A percentile compares a stretch with the other conserved stretches of the same genome.
phyloP scores from a whole-genome alignment of 2,329 filamentous ascomycete species.

The Phaeosphaeria sp. region DNA sequence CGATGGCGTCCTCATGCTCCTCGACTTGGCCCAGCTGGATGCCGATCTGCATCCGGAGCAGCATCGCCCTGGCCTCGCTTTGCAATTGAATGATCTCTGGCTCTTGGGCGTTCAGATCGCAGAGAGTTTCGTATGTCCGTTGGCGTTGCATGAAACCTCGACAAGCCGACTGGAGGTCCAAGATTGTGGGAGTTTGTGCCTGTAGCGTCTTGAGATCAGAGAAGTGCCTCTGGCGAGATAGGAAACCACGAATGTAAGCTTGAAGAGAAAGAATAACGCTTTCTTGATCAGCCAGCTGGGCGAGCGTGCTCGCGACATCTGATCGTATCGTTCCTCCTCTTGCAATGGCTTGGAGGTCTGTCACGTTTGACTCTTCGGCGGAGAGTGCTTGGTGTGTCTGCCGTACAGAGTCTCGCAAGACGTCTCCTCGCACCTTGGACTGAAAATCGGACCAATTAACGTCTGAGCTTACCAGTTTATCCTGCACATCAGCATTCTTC shows the following conservation, averaged over 20 bases:
- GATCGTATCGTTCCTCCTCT: constrained; percentile 45
- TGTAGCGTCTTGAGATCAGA: constrained; percentile 62
- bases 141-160: constrained; percentile 72
- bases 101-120: constrained; percentile 73
- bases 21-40: constrained; percentile 78
- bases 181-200: constrained; percentile 63
- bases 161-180: constrained; percentile 69
- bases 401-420: constrained; percentile 36
- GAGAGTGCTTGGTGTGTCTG: constrained; percentile 41
- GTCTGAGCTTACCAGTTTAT: constrained; percentile 51
- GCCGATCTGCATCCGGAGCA: constrained; percentile 76
- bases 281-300: constrained; percentile 55
- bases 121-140: constrained; percentile 67
- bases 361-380: constrained; percentile 38
- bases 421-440: constrained; percentile 53
- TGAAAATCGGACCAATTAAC: constrained; percentile 54
- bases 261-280: constrained; percentile 58
- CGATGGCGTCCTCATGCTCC: constrained; percentile 78
- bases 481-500: constrained; percentile 48
- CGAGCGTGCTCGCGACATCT: constrained; percentile 38
- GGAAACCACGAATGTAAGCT: constrained; percentile 58
- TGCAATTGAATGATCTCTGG: constrained; percentile 75
- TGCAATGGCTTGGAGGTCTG: constrained; percentile 51
- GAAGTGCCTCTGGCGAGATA: constrained; percentile 52
- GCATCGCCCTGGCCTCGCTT: constrained; percentile 77